Conservation (phyloP, 805 yeast species). For the Komagataella mondaviorum region DNA sequence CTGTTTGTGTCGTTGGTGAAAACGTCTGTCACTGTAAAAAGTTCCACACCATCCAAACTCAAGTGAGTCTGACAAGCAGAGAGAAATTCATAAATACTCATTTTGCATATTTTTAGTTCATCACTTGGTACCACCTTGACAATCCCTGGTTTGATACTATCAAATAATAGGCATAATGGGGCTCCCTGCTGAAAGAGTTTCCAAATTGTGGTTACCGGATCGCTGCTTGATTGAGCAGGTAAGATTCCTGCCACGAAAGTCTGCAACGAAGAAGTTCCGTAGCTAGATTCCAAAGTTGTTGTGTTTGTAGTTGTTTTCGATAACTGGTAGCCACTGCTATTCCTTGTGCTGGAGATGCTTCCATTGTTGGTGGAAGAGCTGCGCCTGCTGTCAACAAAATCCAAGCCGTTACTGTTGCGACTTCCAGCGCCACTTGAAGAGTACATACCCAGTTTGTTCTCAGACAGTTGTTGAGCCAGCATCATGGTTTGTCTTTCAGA, state of each 20-base stretch:
- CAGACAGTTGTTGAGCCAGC: constrained; percentile 19
- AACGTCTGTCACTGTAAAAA: constrained; percentile 84
- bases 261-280: not conserved
- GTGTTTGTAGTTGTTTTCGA: constrained; percentile 8
- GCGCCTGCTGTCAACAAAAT: constrained; percentile 1
- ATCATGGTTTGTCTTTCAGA: constrained; percentile 62
- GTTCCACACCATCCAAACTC: constrained; percentile 61
- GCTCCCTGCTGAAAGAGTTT: constrained; percentile 85
- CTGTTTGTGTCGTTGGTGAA: constrained; percentile 74
- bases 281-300: constrained; percentile 18
- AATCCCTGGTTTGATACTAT: constrained; percentile 42
- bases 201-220: constrained; percentile 88
- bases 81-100: constrained; percentile 80
- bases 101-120: constrained; percentile 75
- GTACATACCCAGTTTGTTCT: constrained; percentile 8
- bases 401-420: constrained; percentile 4
- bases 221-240: constrained; percentile 64
- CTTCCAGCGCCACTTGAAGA: constrained; percentile 7
- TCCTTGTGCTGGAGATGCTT: not conserved
- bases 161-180: constrained; percentile 78
- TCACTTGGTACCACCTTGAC: constrained; percentile 57
- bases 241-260: constrained; percentile 69
- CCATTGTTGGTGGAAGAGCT: not conserved
- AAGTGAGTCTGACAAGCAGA: constrained; percentile 73
- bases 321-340: constrained; percentile 10